Percentiles rank a stretch among this genome's conserved stretches.
These are phyloP conservation scores for Zea mays DNA, from an alignment of 176 grass and related monocot genomes.

Conservation along the genomic window Zm-B73-REFERENCE-NAM-5.0 NC_050104.1:23710001-23710500, in stretches of 20 bases:
- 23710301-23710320: conserved; percentile 38
- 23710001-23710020: neutral
- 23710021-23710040: no score
- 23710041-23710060: neutral
- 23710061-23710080: neutral
- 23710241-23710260: neutral
- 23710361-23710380: conserved; percentile 11
- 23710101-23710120: neutral
- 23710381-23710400: conserved; percentile 48
- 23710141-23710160: conserved; percentile 15
- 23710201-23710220: neutral
- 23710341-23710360: neutral
- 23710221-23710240: conserved; percentile 28
- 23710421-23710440: conserved; percentile 38
- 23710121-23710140: neutral
- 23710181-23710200: conserved; percentile 12
- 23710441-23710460: conserved; percentile 71
- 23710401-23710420: conserved; percentile 53
- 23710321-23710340: conserved; percentile 20
- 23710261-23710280: conserved; percentile 54
- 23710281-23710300: neutral
- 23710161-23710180: neutral
- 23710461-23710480: conserved; percentile 65
- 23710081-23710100: conserved; percentile 8
- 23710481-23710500: conserved; percentile 61